Evolutionary conservation across 371 early-diverging fungal genomes (phyloP).

Genomic region (Apophysomyces variabilis): DNA sequence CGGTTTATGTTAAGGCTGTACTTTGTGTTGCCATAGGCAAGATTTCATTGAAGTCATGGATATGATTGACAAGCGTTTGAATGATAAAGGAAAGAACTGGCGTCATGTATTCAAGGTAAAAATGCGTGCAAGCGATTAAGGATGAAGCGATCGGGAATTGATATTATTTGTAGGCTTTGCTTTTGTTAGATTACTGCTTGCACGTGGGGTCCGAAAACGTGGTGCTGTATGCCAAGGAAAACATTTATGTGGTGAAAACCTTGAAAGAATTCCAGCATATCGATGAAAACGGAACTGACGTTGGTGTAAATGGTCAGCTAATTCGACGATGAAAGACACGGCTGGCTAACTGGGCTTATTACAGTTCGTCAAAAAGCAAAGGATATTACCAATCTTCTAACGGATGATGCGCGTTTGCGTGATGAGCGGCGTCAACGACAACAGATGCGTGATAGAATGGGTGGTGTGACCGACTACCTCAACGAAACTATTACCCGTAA

Average conservation of each 20-base stretch:
- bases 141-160: constrained; percentile 7
- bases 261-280: constrained; percentile 92
- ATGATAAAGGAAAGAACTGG: constrained; percentile 97
- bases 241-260: constrained; percentile 90
- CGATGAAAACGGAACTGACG: constrained; percentile 91
- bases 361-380: constrained; percentile 90
- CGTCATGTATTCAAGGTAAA: constrained; percentile 94
- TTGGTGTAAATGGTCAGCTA: constrained; percentile 78
- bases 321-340: too few relatives aligned
- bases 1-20: constrained; percentile 8
- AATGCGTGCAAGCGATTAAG: neutral
- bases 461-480: constrained; percentile 65
- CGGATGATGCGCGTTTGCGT: constrained; percentile 76
- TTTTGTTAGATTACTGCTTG: constrained; percentile 72
- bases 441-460: constrained; percentile 50
- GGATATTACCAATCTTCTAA: constrained; percentile 80
- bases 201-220: constrained; percentile 86
- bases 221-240: constrained; percentile 83
- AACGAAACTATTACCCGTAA: constrained; percentile 70
- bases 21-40: constrained; percentile 52
- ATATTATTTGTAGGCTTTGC: constrained; percentile 38
- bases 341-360: neutral
- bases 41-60: constrained; percentile 95
- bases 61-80: constrained; percentile 93
- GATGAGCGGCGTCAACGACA: constrained; percentile 64